Conservation (phyloP, 371 early-diverging fungal genomes). For the Fennellomyces sp. region DNA sequence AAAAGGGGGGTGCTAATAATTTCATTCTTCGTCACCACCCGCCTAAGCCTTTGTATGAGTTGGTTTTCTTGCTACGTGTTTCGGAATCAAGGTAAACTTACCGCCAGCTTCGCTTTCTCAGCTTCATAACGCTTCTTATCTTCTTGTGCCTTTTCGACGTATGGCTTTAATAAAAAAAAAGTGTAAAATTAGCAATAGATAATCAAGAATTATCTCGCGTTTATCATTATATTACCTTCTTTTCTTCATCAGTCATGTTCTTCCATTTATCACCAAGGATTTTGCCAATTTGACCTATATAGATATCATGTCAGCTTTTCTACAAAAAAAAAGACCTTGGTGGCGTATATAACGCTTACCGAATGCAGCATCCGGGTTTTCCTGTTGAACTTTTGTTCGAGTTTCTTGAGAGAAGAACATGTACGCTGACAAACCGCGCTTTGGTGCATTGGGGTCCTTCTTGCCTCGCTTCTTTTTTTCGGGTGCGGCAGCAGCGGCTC, state of each 20-base stretch:
- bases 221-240: slow-evolving; percentile 40
- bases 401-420: slow-evolving; percentile 77
- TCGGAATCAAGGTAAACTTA: slow-evolving; percentile 12
- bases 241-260: slow-evolving; percentile 60
- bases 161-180: slow-evolving; percentile 39
- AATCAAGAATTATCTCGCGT: background rate
- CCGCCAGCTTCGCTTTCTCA: slow-evolving; percentile 60
- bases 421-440: slow-evolving; percentile 79
- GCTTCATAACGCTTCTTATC: slow-evolving; percentile 80
- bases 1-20: background rate
- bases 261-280: slow-evolving; percentile 83
- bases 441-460: slow-evolving; percentile 78
- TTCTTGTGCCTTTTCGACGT: slow-evolving; percentile 50
- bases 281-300: slow-evolving; percentile 65
- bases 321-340: background rate
- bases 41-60: too few relatives aligned
- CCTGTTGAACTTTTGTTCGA: slow-evolving; percentile 63
- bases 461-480: slow-evolving; percentile 31
- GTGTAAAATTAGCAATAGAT: background rate
- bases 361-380: slow-evolving; percentile 77
- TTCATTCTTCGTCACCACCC: background rate
- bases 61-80: too few relatives aligned
- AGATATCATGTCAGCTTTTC: slow-evolving; percentile 9
- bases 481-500: background rate
- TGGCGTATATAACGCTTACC: slow-evolving; percentile 34